Base-by-base conservation (phyloP, 2,329 filamentous ascomycete genomes). In the Penicillium occitanis region DNA sequence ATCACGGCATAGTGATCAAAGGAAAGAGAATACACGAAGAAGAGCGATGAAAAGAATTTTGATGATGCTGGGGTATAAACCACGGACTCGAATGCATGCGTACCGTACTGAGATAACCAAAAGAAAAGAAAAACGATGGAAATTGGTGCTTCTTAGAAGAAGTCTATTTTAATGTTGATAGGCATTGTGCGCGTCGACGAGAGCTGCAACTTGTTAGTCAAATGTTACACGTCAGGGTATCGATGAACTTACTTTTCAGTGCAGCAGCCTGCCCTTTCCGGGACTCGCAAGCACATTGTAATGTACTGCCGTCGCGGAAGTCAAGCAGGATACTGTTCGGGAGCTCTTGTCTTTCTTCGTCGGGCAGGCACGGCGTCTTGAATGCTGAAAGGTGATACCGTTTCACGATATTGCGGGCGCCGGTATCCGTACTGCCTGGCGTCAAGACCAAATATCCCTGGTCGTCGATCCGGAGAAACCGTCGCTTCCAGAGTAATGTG, bases 401-500 rank as follows among this genome's bases (percentile, higher is more conserved):
- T 80, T 93, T 93, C 65, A 89, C 87, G 80, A 83, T 85, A 83
- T 76, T 87, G 81, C 78, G 86, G 79, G 74, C 83, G 71, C 69
- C 86, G 58, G 85, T 83, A 70, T 87, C 86, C 22, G 88, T 85
- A 68, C 88, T 88, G 19, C 89, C 86, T 8, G 89, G 85, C 50
- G 89, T 91, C 68, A 99, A 85, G 66, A 96, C 89, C 46, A 99
- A 82, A 78, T 91, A 93, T 19, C 94, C 95, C 67, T 90, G 85
- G 8, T 88, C 87, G 76, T 98, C 93, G 65, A 99, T 87, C 69
- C 90, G 90, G 79, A 97, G 88, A 73, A 90, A 93, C 67, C 95
- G 88, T 64, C 94, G 90, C 82, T 98, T 99, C 95, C 95, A 99
- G 13, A 99, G 85, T 57, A 99, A 84, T 64, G 92, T 96, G 75